Evolutionary conservation across 2,329 filamentous ascomycete species (phyloP).

Genomic region (Cercospora sp.): DNA sequence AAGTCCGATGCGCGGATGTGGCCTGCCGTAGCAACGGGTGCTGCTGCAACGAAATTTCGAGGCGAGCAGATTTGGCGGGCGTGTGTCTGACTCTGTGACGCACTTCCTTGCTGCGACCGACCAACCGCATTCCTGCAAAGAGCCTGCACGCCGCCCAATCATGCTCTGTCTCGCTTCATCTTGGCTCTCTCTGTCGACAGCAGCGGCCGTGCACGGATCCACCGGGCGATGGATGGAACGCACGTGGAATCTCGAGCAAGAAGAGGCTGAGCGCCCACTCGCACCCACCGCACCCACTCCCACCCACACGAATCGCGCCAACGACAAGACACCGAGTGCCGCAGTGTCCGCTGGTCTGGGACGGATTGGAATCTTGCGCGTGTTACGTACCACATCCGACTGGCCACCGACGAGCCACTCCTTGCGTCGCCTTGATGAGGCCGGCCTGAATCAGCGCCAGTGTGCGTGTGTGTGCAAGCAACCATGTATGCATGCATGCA

Average conservation of each 20-base stretch:
- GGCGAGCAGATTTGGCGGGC: conserved; percentile 9
- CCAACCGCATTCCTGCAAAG: background rate
- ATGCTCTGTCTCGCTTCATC: background rate
- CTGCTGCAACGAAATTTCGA: conserved; percentile 8
- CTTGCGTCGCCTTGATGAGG: too few species aligned
- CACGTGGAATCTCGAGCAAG: background rate
- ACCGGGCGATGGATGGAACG: background rate
- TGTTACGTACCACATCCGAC: too few species aligned
- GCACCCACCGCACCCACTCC: too few species aligned
- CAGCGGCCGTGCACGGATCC: background rate
- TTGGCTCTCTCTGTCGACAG: background rate
- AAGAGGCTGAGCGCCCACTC: background rate
- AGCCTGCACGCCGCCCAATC: background rate
- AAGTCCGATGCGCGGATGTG: conserved; percentile 1
- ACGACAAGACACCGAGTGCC: too few species aligned
- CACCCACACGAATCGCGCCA: too few species aligned
- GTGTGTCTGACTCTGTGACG: background rate
- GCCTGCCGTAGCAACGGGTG: conserved; percentile 11
- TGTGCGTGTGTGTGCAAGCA: too few species aligned
- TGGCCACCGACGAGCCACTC: too few species aligned
- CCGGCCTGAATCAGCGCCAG: too few species aligned
- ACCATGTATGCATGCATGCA: too few species aligned
- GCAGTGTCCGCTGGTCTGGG: too few species aligned
- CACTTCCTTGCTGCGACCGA: background rate
- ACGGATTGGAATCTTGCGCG: too few species aligned